Conservation (phyloP, 2,329 filamentous ascomycete species). For the Aureobasidium melanogenum region DNA sequence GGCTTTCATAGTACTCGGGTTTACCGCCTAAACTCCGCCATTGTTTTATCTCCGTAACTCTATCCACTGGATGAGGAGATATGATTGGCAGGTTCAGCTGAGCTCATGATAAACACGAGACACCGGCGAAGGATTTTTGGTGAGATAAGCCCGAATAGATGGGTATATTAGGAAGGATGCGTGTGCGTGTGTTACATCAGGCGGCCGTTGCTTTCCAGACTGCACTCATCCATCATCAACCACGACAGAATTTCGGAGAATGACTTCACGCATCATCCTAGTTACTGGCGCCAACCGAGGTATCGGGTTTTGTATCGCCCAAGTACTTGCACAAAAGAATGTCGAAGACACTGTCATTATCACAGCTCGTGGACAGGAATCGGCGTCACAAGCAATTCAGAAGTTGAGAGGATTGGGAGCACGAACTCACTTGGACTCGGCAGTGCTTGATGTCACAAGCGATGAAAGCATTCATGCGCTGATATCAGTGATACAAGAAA, state of each 20-base stretch:
- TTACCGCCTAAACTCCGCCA: neutral
- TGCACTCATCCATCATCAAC: neutral
- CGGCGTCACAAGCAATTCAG: neutral
- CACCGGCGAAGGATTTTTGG: neutral
- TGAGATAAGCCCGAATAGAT: neutral
- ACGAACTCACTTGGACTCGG: neutral
- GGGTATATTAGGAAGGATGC: too few relatives aligned
- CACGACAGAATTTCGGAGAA: neutral
- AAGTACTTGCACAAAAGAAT: neutral
- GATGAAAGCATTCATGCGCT: neutral
- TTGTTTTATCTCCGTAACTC: neutral
- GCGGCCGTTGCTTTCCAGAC: too few relatives aligned
- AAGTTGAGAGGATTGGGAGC: neutral
- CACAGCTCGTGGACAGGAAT: neutral
- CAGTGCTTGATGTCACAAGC: neutral
- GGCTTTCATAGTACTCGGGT: neutral
- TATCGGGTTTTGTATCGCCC: neutral
- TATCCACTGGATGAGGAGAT: neutral
- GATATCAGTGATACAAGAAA: neutral
- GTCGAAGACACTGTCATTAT: neutral
- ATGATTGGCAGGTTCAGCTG: neutral
- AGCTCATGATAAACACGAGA: neutral
- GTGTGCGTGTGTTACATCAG: too few relatives aligned
- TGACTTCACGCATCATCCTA: neutral
- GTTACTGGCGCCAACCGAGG: neutral